Evolutionary conservation across 2,329 filamentous ascomycete species (phyloP).

Genomic region (Alternaria sp.): DNA sequence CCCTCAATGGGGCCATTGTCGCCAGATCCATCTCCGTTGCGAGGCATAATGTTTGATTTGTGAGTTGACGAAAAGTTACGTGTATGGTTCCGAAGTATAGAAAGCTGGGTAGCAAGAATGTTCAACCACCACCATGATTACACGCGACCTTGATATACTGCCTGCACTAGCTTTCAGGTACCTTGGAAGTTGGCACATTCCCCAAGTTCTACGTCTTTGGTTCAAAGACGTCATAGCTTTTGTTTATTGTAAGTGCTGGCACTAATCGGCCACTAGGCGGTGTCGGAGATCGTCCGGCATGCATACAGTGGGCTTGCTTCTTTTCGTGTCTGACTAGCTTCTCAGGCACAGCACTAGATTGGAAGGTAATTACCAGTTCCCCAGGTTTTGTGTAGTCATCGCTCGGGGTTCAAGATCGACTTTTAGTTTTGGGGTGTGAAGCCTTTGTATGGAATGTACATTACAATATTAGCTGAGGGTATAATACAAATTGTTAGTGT

Average conservation of each 20-base stretch:
- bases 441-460: not conserved
- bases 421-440: not conserved
- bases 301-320: not conserved
- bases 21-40: constrained; percentile 51
- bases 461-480: not conserved
- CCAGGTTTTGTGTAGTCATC: not conserved
- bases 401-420: not conserved
- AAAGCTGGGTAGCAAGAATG: not conserved
- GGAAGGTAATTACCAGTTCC: not conserved
- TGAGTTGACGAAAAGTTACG: not conserved
- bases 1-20: constrained; percentile 53
- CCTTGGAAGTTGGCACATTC: constrained; percentile 14
- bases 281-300: constrained; percentile 6
- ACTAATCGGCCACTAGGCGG: constrained; percentile 6
- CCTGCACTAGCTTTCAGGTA: not conserved
- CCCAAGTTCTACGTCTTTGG: not conserved
- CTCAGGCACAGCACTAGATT: not conserved
- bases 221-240: constrained; percentile 14
- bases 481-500: not conserved
- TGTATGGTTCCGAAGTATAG: not conserved
- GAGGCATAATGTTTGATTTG: constrained; percentile 44
- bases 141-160: constrained; percentile 4
- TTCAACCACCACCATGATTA: not conserved
- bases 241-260: constrained; percentile 1
- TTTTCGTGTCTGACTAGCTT: not conserved